Base-by-base conservation (phyloP, 2,329 filamentous ascomycete species). In the Phialemonium atrogriseum region DNA sequence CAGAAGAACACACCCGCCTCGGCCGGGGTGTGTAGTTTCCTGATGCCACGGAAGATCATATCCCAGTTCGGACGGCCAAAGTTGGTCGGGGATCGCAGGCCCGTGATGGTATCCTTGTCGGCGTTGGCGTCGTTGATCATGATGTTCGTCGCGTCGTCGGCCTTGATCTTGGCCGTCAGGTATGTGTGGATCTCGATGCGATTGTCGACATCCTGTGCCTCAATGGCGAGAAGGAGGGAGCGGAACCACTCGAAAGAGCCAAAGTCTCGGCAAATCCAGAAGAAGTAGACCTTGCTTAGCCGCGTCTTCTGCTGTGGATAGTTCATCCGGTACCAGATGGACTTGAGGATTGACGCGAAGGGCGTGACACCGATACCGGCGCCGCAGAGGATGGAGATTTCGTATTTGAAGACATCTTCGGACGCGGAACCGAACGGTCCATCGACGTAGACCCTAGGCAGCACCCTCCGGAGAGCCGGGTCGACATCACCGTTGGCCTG, bases 301-400 rank as follows among this genome's bases (percentile, higher is more conserved):
- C 83, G 70, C 3, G 83, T 88, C 61, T 81, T 82, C 57, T 80
- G 75, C 54, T 84, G 79, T 3, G 82, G 81, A 59, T 85, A 88
- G 68, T 87, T 89, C 80, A 89, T 87, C 30, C 84, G 77, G 65
- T 91, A 93, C 85, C 85, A 93, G 59, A 93, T 89, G 32, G 81
- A 87, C 67, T 93, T 93, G 50, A 89, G 70, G 46, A 89, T 88
- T 0, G 82, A 86, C 10, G 84, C 84, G 59, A 87, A 89, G 1
- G 84, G 84, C n/a, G 84, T 89, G 10, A 88, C 83, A 43, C 84
- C 84, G 42, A 89, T 89, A 55, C 84, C 84, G 1, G 83, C 84
- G 38, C 84, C 84, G 37, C 83, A 80, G n/a, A 89, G 71, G 16
- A 88, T 66, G 5, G 83, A 74, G 23, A 85, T 70, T 59, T 89